Percentiles rank a stretch among this genome's conserved stretches.
Conservation (phyloP, 306 rosid genomes). For the Prunus salicina region DNA sequence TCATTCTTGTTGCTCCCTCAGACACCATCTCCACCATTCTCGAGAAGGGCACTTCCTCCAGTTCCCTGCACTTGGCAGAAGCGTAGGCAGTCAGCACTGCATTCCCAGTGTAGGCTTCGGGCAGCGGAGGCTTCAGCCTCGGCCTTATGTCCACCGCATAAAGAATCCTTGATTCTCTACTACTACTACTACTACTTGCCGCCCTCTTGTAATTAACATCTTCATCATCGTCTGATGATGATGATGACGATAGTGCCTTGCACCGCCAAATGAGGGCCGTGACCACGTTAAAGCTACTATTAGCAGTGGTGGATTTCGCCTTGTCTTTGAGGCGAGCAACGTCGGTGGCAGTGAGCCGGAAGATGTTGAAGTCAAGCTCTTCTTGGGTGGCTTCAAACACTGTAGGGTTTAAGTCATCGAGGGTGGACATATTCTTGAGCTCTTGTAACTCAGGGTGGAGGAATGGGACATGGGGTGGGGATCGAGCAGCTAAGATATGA, state of each 20-base stretch:
- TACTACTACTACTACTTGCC: background rate
- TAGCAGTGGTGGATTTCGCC: slow-evolving; percentile 27
- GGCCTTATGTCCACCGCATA: slow-evolving; percentile 62
- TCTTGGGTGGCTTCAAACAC: slow-evolving; percentile 57
- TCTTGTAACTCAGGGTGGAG: slow-evolving; percentile 62
- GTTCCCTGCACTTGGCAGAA: slow-evolving; percentile 29
- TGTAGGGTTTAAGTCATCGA: slow-evolving; percentile 6
- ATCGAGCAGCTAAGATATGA: slow-evolving; percentile 62
- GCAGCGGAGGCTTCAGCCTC: slow-evolving; percentile 46
- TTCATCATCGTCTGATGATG: slow-evolving; percentile 15
- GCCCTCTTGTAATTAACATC: no score
- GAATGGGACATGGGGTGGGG: slow-evolving; percentile 62
- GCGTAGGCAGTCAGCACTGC: slow-evolving; percentile 54
- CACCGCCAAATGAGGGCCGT: slow-evolving; percentile 68
- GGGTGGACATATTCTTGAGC: slow-evolving; percentile 9
- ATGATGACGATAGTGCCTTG: slow-evolving; percentile 47
- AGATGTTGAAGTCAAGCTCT: slow-evolving; percentile 44
- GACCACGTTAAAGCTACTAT: slow-evolving; percentile 50
- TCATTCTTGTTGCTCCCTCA: slow-evolving; percentile 60
- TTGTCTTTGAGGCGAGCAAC: slow-evolving; percentile 44
- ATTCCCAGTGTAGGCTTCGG: slow-evolving; percentile 40
- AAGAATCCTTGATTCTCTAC: slow-evolving; percentile 46
- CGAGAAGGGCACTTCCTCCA: slow-evolving; percentile 34
- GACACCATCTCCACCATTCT: slow-evolving; percentile 53
- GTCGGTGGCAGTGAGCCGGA: slow-evolving; percentile 33